Evolutionary conservation across 164 flowering plant species (phyloP).

Genomic region (Tinospora cordifolia): DNA sequence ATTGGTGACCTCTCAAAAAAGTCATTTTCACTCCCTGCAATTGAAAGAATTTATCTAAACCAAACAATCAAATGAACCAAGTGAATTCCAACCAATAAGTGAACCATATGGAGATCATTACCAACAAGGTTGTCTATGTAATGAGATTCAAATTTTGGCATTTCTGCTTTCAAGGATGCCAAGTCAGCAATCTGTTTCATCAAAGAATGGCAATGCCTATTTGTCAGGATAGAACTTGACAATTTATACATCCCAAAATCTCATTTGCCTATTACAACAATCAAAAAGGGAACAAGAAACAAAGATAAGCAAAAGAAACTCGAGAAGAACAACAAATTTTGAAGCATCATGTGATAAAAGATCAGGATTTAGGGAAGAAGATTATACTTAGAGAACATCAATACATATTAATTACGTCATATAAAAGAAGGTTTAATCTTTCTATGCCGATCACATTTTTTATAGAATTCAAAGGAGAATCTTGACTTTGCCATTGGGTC

Average conservation of each 20-base stretch:
- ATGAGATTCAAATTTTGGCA: constrained; percentile 80
- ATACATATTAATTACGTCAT: too few species aligned
- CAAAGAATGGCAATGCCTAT: not conserved
- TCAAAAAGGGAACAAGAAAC: not conserved
- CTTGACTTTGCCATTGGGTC: too few species aligned
- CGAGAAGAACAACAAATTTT: not conserved
- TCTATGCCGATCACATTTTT: too few species aligned
- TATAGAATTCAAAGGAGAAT: too few species aligned
- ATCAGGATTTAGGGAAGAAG: too few species aligned
- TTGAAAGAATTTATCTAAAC: not conserved
- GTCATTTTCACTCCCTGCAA: constrained; percentile 62
- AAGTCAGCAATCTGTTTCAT: constrained; percentile 76
- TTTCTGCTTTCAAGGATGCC: constrained; percentile 54
- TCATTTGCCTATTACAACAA: too few species aligned
- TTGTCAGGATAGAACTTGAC: not conserved
- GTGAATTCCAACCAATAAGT: not conserved
- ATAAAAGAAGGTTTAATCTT: too few species aligned
- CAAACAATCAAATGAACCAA: not conserved
- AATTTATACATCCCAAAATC: too few species aligned
- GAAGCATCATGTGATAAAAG: too few species aligned
- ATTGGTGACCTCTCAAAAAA: constrained; percentile 81
- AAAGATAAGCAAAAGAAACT: not conserved
- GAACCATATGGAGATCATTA: constrained; percentile 19
- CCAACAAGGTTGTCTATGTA: constrained; percentile 84
- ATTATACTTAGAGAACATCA: too few species aligned